Evolutionary conservation across 2,329 filamentous ascomycete genomes (phyloP).

Genomic region (Ophiostoma novo-ulmi): DNA sequence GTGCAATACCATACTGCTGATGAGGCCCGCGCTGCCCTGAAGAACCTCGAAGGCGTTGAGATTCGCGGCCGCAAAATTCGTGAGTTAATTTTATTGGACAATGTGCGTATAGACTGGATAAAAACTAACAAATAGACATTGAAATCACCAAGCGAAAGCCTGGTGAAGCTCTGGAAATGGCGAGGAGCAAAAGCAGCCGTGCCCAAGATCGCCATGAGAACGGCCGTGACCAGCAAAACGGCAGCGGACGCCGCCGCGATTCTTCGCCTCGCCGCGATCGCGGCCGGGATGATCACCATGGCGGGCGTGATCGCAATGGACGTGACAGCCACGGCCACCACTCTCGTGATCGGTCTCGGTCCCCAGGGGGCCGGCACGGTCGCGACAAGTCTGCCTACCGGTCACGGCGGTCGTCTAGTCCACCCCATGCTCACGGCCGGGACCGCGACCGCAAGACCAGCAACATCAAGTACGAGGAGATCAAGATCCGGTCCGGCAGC

Average conservation of each 20-base stretch:
- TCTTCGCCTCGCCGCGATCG: slow-evolving; percentile 47
- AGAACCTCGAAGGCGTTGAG: slow-evolving; percentile 71
- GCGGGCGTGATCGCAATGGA: slow-evolving; percentile 39
- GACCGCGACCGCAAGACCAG: slow-evolving; percentile 36
- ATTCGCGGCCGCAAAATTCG: slow-evolving; percentile 90
- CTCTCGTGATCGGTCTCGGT: slow-evolving; percentile 62
- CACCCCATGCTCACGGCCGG: slow-evolving; percentile 33
- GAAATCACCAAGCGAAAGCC: slow-evolving; percentile 42
- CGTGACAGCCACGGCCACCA: slow-evolving; percentile 34
- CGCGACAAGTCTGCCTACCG: slow-evolving; percentile 44
- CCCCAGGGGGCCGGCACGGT: slow-evolving; percentile 51
- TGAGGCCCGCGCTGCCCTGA: slow-evolving; percentile 70
- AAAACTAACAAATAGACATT: slow-evolving; percentile 57
- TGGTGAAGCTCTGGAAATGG: not conserved
- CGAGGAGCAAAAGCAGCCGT: slow-evolving; percentile 31
- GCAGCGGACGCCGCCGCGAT: slow-evolving; percentile 36
- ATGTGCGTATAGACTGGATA: too few species aligned
- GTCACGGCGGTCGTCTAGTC: slow-evolving; percentile 62
- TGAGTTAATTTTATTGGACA: slow-evolving; percentile 46
- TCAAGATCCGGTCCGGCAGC: slow-evolving; percentile 54
- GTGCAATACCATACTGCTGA: slow-evolving; percentile 80
- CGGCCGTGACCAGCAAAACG: not conserved
- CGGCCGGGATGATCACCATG: slow-evolving; percentile 16
- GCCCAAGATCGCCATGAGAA: not conserved
- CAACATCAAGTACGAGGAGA: slow-evolving; percentile 23